Evolutionary conservation across 2,329 filamentous ascomycete species (phyloP).

Genomic region (Ophiostoma quercus): DNA sequence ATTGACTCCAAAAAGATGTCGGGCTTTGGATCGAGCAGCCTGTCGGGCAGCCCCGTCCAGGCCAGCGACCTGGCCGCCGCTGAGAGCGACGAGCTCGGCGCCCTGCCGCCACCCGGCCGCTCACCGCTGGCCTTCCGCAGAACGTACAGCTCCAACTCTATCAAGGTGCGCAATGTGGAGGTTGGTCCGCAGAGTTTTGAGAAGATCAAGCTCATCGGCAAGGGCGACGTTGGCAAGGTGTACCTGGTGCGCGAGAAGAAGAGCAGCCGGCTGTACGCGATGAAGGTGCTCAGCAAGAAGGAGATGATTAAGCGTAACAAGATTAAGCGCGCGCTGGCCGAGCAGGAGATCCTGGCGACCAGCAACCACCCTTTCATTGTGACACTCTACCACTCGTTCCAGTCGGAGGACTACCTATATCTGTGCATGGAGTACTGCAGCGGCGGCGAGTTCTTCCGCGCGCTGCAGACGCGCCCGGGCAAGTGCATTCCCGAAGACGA

Average conservation of each 20-base stretch:
- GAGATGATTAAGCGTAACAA: slow-evolving; percentile 99
- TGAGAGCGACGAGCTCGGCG: slow-evolving; percentile 50
- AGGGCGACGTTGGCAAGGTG: slow-evolving; percentile 97
- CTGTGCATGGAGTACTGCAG: slow-evolving; percentile 99
- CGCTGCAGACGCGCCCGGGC: slow-evolving; percentile 89
- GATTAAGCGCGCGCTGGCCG: slow-evolving; percentile 95
- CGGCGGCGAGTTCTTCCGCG: slow-evolving; percentile 96
- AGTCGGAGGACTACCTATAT: slow-evolving; percentile 96
- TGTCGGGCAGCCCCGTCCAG: slow-evolving; percentile 16
- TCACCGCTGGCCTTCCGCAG: slow-evolving; percentile 75
- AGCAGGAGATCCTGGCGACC: slow-evolving; percentile 95
- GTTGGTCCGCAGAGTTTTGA: slow-evolving; percentile 94
- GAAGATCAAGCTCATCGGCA: slow-evolving; percentile 99
- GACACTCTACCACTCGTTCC: slow-evolving; percentile 96
- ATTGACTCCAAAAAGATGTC: slow-evolving; percentile 42
- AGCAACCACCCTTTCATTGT: slow-evolving; percentile 99
- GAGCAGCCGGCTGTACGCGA: slow-evolving; percentile 88
- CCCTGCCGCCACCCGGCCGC: slow-evolving; percentile 62
- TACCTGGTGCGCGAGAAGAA: slow-evolving; percentile 98
- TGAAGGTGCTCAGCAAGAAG: slow-evolving; percentile 98
- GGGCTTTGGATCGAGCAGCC: slow-evolving; percentile 28
- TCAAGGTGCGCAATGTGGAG: slow-evolving; percentile 96
- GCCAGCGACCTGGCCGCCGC: slow-evolving; percentile 34
- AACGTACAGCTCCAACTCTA: slow-evolving; percentile 98
- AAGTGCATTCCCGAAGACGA: slow-evolving; percentile 98